Conservation (phyloP, 1,284 basidiomycete genomes). For the Phellinidium pouzarii region DNA sequence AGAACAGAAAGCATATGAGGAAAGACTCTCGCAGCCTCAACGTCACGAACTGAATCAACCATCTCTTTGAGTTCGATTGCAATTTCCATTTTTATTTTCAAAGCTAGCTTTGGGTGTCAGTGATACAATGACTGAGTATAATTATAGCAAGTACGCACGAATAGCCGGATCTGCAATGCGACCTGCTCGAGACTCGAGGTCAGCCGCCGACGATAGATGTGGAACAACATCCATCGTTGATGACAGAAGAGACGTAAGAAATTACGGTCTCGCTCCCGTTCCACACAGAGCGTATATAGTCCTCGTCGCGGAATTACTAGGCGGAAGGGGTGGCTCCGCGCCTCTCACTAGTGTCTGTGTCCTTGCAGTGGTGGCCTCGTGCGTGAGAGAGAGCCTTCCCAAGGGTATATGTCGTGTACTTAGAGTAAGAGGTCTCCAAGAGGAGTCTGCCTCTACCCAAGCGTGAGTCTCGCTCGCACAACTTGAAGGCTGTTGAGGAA, state of each 20-base stretch:
- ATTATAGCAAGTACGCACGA: constrained; percentile 19
- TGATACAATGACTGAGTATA: constrained; percentile 2
- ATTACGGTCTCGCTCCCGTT: constrained; percentile 8
- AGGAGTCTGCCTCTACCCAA: too few relatives aligned
- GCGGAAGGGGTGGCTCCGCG: too few relatives aligned
- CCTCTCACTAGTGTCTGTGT: too few relatives aligned
- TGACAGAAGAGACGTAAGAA: constrained; percentile 1
- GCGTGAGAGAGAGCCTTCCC: too few relatives aligned
- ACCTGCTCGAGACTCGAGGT: constrained; percentile 63
- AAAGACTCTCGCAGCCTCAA: constrained; percentile 69
- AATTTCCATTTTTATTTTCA: constrained; percentile 60
- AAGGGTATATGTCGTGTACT: too few relatives aligned
- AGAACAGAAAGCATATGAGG: constrained; percentile 75
- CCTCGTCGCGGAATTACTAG: too few relatives aligned
- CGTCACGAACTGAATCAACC: constrained; percentile 78
- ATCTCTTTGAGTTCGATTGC: constrained; percentile 83
- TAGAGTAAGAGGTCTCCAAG: too few relatives aligned
- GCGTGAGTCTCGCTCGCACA: too few relatives aligned
- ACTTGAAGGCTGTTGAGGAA: background rate
- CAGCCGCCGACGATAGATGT: constrained; percentile 43
- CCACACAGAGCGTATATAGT: too few relatives aligned
- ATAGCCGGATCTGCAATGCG: constrained; percentile 60
- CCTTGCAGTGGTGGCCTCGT: too few relatives aligned
- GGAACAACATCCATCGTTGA: constrained; percentile 37
- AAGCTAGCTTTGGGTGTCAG: constrained; percentile 40